Conservation (phyloP, 164 flowering plant species). For the Malania oleifera region DNA sequence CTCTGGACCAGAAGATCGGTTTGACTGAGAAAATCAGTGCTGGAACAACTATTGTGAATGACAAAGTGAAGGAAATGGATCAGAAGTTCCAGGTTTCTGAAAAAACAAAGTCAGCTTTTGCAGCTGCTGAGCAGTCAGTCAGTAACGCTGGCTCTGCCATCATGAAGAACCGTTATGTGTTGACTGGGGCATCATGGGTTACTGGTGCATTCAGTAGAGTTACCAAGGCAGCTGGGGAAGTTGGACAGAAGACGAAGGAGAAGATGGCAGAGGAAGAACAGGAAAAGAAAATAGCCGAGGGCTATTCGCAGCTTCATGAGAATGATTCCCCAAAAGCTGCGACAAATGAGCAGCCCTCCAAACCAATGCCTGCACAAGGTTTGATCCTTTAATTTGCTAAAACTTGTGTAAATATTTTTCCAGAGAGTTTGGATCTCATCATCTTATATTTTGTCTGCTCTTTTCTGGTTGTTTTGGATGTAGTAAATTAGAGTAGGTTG, state of each 20-base stretch:
- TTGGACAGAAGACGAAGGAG: slow-evolving; percentile 3
- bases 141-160: slow-evolving; percentile 2
- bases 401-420: neutral
- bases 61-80: slow-evolving; percentile 6
- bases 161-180: slow-evolving; percentile 5
- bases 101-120: slow-evolving; percentile 3
- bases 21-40: slow-evolving; percentile 4
- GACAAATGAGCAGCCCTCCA: neutral
- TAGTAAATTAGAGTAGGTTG: too few species aligned
- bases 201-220: neutral
- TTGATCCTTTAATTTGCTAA: slow-evolving; percentile 1
- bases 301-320: neutral
- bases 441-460: too few species aligned
- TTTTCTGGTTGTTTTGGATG: neutral
- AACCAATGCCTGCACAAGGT: neutral
- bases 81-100: slow-evolving; percentile 9
- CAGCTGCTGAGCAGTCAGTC: slow-evolving; percentile 4
- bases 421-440: too few species aligned
- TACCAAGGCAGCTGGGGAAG: slow-evolving; percentile 2
- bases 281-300: neutral
- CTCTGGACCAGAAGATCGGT: slow-evolving; percentile 4
- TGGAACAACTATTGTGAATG: slow-evolving; percentile 2
- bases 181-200: slow-evolving; percentile 3
- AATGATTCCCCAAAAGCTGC: neutral
- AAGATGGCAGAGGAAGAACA: neutral